These are phyloP conservation scores for Corymbia calophylla DNA, from an alignment of 441 rosid genomes.

Conservation along the genomic window DNA sequence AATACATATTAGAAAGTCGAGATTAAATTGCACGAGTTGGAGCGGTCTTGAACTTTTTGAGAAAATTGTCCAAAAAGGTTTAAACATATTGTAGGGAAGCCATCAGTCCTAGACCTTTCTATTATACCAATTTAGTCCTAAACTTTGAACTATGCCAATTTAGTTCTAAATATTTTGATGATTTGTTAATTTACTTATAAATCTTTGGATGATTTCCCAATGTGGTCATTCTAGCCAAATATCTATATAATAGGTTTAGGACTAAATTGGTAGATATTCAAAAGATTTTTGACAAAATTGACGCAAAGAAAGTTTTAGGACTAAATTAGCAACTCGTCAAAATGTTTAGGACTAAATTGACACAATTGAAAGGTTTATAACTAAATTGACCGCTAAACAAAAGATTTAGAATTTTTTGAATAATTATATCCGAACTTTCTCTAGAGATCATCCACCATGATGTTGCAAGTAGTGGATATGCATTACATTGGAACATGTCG, in stretches of 20 bases:
- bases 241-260: no score
- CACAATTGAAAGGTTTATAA: accelerated
- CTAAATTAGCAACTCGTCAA: background rate
- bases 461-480: background rate
- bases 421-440: background rate
- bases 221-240: background rate
- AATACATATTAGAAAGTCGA: background rate
- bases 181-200: no score
- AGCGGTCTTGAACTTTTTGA: accelerated
- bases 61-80: no score
- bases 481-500: background rate
- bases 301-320: no score
- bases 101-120: accelerated
- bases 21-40: background rate
- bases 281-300: no score
- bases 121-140: no score
- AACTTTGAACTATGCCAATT: no score
- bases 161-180: no score
- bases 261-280: no score
- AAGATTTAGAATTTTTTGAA: background rate
- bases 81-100: no score
- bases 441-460: background rate
- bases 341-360: background rate
- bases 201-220: background rate
- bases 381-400: accelerated